phyloP scores from a whole-genome alignment of 176 grass and related monocot genomes.

The bread wheat (Triticum aestivum) region DNA sequence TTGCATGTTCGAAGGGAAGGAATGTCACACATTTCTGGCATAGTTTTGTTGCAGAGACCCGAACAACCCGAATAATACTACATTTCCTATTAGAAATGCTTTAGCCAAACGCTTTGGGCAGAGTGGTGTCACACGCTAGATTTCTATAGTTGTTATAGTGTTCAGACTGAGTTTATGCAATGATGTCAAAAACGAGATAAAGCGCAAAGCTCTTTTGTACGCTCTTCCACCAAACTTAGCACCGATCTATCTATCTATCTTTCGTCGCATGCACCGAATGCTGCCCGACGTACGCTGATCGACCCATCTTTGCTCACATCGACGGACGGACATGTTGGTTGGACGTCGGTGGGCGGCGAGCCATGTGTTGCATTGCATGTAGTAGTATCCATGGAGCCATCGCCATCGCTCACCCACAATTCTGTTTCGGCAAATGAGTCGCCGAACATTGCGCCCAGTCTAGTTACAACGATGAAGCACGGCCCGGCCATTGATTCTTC shows the following conservation, averaged over 20 bases:
- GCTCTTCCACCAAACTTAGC: no score
- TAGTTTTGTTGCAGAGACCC: background rate
- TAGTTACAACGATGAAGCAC: background rate
- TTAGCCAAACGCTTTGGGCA: background rate
- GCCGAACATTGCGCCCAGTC: background rate
- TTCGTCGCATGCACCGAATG: background rate
- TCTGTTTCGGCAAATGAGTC: background rate
- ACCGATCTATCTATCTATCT: background rate
- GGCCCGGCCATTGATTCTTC: background rate
- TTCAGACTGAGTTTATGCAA: background rate
- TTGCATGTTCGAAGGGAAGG: no score
- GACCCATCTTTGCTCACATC: background rate
- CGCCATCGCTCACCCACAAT: background rate
- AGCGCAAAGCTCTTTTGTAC: no score
- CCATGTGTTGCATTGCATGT: background rate
- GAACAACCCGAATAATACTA: background rate
- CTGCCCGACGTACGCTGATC: no score
- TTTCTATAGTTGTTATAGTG: background rate
- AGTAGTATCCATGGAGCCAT: background rate
- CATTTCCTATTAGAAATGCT: background rate
- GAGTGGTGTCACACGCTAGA: background rate
- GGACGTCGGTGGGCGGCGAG: background rate
- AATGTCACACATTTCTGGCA: no score
- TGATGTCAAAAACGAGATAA: no score
- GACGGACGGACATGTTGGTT: background rate